Evolutionary conservation across 208 protist genomes (phyloP).

Genomic region (Acanthamoeba divionensis): DNA sequence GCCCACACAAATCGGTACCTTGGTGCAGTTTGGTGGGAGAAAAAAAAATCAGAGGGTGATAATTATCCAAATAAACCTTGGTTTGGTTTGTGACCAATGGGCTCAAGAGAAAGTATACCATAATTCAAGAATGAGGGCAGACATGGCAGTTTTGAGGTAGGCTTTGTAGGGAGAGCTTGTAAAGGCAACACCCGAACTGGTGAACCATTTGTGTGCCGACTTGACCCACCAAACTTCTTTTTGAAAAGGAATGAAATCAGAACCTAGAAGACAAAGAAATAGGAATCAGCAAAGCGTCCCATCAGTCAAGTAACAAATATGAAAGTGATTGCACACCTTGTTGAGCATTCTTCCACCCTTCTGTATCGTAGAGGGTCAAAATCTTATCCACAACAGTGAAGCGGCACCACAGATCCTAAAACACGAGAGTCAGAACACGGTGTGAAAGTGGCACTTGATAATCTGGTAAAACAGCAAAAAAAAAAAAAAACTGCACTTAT

Average conservation of each 20-base stretch:
- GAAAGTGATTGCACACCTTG: not conserved
- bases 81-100: too few species aligned
- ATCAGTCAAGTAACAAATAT: not conserved
- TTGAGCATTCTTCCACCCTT: conserved; percentile 40
- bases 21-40: not conserved
- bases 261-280: not conserved
- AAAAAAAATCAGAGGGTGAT: too few species aligned
- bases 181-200: not conserved
- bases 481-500: too few species aligned
- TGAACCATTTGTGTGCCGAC: not conserved
- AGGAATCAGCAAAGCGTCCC: not conserved
- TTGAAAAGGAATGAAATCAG: conserved; percentile 38
- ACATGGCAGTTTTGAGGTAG: not conserved
- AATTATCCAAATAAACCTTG: too few species aligned
- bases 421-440: too few species aligned
- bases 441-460: too few species aligned
- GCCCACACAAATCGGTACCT: conserved; percentile 55
- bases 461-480: too few species aligned
- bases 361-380: not conserved
- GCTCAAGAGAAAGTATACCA: too few species aligned
- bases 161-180: conserved; percentile 37
- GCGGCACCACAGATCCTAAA: not conserved
- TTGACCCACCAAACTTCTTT: conserved; percentile 48
- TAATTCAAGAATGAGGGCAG: conserved; percentile 31
- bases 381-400: conserved; percentile 11